phyloP scores from a whole-genome alignment of 208 protist species.

The Entamoeba nuttalli region DNA sequence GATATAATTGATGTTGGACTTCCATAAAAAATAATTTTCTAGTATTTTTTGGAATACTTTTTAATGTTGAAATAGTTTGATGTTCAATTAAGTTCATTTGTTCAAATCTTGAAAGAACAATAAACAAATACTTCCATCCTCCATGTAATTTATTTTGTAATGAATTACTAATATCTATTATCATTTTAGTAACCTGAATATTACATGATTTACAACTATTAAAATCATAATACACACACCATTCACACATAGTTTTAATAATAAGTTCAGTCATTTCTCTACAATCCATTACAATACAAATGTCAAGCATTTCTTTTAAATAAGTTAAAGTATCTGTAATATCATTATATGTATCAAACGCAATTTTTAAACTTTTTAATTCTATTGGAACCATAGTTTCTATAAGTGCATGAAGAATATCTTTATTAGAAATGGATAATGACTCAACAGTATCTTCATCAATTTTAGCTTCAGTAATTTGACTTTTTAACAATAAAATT shows the following conservation, averaged over 20 bases:
- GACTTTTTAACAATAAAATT: neutral
- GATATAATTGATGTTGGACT: neutral
- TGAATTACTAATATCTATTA: neutral
- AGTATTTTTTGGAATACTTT: neutral
- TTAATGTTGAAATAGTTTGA: neutral
- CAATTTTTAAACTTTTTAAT: neutral
- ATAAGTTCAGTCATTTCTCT: neutral
- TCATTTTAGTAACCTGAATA: neutral
- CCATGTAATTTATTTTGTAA: neutral
- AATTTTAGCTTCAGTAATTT: neutral
- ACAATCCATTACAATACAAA: neutral
- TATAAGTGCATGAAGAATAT: neutral
- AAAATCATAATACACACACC: neutral
- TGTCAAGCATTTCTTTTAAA: neutral
- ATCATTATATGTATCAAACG: neutral
- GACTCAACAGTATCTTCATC: neutral
- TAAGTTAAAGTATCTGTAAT: neutral
- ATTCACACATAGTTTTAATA: neutral
- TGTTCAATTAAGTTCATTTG: neutral
- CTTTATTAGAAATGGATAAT: neutral
- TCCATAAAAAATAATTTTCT: neutral
- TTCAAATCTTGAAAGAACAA: neutral
- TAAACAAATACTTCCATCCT: neutral
- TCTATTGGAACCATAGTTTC: neutral
- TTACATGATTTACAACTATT: neutral